Percentiles rank a stretch among this genome's conserved stretches.
These are phyloP conservation scores for Apiospora malaysiana DNA, from an alignment of 2,329 filamentous ascomycete genomes.

Conservation along the genomic window DNA sequence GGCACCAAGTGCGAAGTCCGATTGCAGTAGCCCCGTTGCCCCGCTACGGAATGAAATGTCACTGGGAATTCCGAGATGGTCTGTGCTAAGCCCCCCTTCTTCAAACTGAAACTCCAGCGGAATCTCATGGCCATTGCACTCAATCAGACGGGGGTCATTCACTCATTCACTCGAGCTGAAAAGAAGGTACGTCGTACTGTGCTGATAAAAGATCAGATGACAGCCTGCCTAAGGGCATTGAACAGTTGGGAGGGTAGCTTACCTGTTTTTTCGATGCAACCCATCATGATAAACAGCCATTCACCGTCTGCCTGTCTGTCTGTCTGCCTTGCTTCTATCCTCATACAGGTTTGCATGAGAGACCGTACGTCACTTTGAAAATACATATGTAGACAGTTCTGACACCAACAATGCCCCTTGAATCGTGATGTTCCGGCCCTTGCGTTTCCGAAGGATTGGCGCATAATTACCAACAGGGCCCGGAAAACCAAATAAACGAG, in stretches of 20 bases:
- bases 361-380: background rate
- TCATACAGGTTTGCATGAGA: background rate
- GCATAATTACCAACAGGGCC: background rate
- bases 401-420: background rate
- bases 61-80: background rate
- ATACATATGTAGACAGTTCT: background rate
- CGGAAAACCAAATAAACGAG: background rate
- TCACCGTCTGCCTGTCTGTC: background rate
- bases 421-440: background rate
- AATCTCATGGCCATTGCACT: background rate
- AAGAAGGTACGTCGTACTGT: background rate
- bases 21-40: background rate
- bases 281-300: background rate
- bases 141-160: background rate
- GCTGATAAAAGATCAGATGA: background rate
- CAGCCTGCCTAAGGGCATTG: background rate
- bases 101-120: slow-evolving; percentile 4
- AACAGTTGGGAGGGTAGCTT: background rate
- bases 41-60: background rate
- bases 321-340: background rate
- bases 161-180: background rate
- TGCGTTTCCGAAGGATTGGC: background rate
- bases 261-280: background rate
- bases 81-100: background rate
- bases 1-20: too few species aligned